Evolutionary conservation across 768 basidiomycete genomes (phyloP).

Genomic region (Termitomyces sp.): DNA sequence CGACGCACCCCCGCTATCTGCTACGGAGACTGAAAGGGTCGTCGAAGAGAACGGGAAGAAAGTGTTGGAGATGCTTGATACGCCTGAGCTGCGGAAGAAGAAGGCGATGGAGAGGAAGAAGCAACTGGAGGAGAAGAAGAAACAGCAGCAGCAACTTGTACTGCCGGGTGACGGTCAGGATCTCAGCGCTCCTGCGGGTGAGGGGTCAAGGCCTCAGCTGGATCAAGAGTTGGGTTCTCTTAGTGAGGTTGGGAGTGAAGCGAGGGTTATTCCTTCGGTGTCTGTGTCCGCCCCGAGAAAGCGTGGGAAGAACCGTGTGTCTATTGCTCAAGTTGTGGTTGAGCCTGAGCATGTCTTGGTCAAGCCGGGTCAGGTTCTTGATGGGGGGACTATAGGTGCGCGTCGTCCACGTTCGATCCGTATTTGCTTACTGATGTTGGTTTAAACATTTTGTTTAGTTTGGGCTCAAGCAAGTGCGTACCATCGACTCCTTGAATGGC

Average conservation of each 20-base stretch:
- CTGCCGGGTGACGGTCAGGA: not conserved
- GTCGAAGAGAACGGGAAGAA: constrained; percentile 43
- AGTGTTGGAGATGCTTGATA: constrained; percentile 70
- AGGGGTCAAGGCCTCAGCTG: constrained; percentile 12
- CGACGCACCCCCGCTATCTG: constrained; percentile 8
- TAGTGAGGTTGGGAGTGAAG: constrained; percentile 36
- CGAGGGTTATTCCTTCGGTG: not conserved
- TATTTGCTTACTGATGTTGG: not conserved
- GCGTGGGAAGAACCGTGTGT: not conserved
- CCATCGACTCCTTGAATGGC: not conserved
- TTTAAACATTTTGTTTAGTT: constrained; percentile 38
- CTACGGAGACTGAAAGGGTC: constrained; percentile 10
- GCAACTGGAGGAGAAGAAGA: constrained; percentile 28
- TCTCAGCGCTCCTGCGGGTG: not conserved
- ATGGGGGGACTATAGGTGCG: constrained; percentile 66
- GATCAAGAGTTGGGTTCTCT: constrained; percentile 39
- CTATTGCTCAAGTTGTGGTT: not conserved
- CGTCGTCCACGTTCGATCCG: constrained; percentile 7
- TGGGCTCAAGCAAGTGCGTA: constrained; percentile 78
- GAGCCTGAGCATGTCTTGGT: constrained; percentile 29
- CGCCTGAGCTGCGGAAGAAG: constrained; percentile 61
- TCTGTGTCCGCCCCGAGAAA: not conserved
- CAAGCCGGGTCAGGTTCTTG: constrained; percentile 32
- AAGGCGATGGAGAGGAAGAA: constrained; percentile 45
- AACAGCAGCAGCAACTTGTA: constrained; percentile 11